Percentiles rank a stretch among this genome's conserved stretches.
phyloP scores from a whole-genome alignment of 306 rosid species.

The Cucurbita pepo region DNA sequence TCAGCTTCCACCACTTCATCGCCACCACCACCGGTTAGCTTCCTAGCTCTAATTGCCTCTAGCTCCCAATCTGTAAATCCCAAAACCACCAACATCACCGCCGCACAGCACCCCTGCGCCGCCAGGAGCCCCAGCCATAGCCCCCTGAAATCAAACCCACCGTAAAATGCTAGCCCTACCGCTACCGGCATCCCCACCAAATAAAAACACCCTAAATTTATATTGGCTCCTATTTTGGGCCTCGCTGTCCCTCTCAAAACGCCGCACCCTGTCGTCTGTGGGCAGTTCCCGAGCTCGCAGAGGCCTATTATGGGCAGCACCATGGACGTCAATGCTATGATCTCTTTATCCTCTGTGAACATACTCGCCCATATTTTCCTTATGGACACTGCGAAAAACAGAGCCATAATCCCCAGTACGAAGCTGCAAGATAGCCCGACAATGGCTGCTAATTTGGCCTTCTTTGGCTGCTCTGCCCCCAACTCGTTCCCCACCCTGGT shows the following conservation, averaged over 20 bases:
- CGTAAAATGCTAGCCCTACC: constrained; percentile 34
- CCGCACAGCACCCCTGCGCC: constrained; percentile 71
- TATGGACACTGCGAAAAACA: constrained; percentile 41
- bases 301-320: constrained; percentile 82
- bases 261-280: constrained; percentile 94
- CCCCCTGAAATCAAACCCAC: constrained; percentile 66
- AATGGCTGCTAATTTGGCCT: constrained; percentile 54
- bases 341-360: constrained; percentile 58
- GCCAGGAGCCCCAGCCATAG: constrained; percentile 85
- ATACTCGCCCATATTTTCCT: constrained; percentile 68
- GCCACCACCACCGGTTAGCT: constrained; percentile 26
- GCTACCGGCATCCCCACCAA: constrained; percentile 88
- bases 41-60: constrained; percentile 53
- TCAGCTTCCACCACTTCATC: constrained; percentile 10
- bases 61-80: constrained; percentile 52
- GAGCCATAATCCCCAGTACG: constrained; percentile 40
- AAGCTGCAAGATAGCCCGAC: constrained; percentile 61
- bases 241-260: constrained; percentile 82
- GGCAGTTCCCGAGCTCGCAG: constrained; percentile 86
- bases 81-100: constrained; percentile 68
- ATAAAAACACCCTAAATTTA: constrained; percentile 76
- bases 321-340: constrained; percentile 39
- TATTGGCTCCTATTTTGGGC: constrained; percentile 71
- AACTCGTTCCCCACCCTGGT: constrained; percentile 75
- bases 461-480: constrained; percentile 53